phyloP scores from a whole-genome alignment of 306 rosid genomes.

The Casuarina equisetifolia region DNA sequence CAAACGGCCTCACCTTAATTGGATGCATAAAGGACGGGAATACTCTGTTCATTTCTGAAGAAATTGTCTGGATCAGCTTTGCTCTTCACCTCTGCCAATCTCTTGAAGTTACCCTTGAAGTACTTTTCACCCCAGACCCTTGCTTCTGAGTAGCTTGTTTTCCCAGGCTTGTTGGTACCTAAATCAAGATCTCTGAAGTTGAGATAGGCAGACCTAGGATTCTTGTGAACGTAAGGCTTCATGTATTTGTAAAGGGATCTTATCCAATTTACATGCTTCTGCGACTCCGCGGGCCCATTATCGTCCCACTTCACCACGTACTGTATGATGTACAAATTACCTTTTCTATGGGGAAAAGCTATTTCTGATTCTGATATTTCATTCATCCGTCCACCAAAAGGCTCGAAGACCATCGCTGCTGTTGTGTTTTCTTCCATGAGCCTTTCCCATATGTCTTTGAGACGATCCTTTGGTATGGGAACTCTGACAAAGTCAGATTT shows the following conservation, averaged over 20 bases:
- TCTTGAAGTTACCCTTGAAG: constrained; percentile 46
- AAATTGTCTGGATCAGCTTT: constrained; percentile 46
- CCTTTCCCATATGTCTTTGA: constrained; percentile 49
- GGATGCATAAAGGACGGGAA: constrained; percentile 18
- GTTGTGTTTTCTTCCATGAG: constrained; percentile 36
- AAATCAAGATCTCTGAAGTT: constrained; percentile 62
- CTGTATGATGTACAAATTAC: constrained; percentile 47
- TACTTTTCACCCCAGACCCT: constrained; percentile 49
- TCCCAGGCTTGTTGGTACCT: constrained; percentile 32
- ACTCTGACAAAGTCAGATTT: constrained; percentile 53
- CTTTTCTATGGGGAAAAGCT: constrained; percentile 65
- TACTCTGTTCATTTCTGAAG: constrained; percentile 49
- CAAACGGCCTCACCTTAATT: no score
- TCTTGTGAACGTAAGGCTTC: constrained; percentile 46
- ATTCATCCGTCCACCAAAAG: constrained; percentile 55
- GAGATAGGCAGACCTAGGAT: constrained; percentile 57
- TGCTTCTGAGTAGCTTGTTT: constrained; percentile 36
- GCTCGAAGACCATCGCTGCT: constrained; percentile 47
- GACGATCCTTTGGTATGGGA: constrained; percentile 43
- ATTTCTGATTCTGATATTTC: constrained; percentile 41
- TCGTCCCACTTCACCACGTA: constrained; percentile 49
- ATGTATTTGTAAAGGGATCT: constrained; percentile 37
- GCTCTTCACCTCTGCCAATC: constrained; percentile 39
- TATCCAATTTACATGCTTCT: constrained; percentile 43
- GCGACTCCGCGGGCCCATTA: constrained; percentile 20